These are phyloP conservation scores for Tausonia pullulans DNA, from an alignment of 1,284 basidiomycete species.

Conservation along the genomic window DNA sequence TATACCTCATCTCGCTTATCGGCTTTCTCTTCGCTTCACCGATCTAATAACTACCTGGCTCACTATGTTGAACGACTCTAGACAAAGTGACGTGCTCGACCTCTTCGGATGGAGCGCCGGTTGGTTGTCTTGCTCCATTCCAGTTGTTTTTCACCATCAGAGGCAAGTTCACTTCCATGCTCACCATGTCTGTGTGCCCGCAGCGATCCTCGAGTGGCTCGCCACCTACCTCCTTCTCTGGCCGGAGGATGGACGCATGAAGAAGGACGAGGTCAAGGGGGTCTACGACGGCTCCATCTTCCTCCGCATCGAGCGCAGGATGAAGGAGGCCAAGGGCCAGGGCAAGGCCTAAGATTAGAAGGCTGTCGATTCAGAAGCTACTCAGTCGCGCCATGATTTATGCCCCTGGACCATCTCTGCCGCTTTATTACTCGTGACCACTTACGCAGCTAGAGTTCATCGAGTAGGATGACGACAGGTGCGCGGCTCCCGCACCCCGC, in stretches of 20 bases:
- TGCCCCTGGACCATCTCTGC: too few relatives aligned
- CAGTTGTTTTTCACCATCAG: neutral
- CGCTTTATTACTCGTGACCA: too few relatives aligned
- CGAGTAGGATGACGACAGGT: too few relatives aligned
- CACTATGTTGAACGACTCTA: neutral
- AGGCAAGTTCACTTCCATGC: neutral
- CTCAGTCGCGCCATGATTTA: too few relatives aligned
- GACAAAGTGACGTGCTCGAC: slow-evolving; percentile 7
- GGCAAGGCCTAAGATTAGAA: too few relatives aligned
- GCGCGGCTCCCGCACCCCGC: too few relatives aligned
- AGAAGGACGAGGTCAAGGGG: slow-evolving; percentile 55
- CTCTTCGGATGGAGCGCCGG: slow-evolving; percentile 3
- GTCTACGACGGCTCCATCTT: slow-evolving; percentile 47
- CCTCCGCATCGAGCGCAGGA: neutral
- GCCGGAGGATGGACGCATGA: slow-evolving; percentile 38
- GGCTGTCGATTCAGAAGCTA: too few relatives aligned
- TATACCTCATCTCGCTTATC: neutral
- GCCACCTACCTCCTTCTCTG: slow-evolving; percentile 8
- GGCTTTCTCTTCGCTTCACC: neutral
- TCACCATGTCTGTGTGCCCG: neutral
- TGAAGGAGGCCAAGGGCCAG: too few relatives aligned
- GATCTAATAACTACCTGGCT: neutral
- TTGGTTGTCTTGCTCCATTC: neutral
- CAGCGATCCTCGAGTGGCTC: slow-evolving; percentile 6
- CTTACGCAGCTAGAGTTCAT: too few relatives aligned